Percentiles rank a stretch among this genome's conserved stretches.
phyloP scores from a whole-genome alignment of 768 basidiomycete species.

The Hypholoma sublateritium region DNA sequence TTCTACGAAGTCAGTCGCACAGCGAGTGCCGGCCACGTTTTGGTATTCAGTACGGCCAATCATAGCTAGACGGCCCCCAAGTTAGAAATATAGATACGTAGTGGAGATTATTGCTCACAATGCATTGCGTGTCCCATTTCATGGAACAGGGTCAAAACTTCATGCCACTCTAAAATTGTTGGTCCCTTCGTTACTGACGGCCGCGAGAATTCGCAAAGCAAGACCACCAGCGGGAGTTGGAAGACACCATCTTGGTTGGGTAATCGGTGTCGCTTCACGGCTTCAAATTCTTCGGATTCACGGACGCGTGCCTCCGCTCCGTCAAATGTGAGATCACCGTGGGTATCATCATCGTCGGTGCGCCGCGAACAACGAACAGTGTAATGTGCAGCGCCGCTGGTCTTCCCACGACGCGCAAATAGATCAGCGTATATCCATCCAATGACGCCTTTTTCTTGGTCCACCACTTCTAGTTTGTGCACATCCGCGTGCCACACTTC shows the following conservation, averaged over 20 bases:
- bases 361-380: conserved; percentile 94
- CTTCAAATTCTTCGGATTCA: conserved; percentile 64
- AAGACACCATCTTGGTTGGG: conserved; percentile 67
- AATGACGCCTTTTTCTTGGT: conserved; percentile 82
- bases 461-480: conserved; percentile 89
- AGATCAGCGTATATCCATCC: conserved; percentile 97
- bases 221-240: conserved; percentile 89
- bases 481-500: conserved; percentile 92
- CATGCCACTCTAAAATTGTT: conserved; percentile 85
- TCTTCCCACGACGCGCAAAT: conserved; percentile 82
- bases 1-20: conserved; percentile 98
- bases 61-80: conserved; percentile 69
- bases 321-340: conserved; percentile 51
- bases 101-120: conserved; percentile 57
- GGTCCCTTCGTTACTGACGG: conserved; percentile 62
- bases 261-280: conserved; percentile 56
- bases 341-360: conserved; percentile 86
- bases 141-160: conserved; percentile 93
- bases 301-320: conserved; percentile 40
- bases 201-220: conserved; percentile 83
- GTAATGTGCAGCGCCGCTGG: conserved; percentile 93
- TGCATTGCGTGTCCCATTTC: conserved; percentile 99
- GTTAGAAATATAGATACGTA: neutral
- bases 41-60: conserved; percentile 96
- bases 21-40: conserved; percentile 96